Evolutionary conservation across 1,284 basidiomycete genomes (phyloP).

Genomic region (Tausonia pullulans): DNA sequence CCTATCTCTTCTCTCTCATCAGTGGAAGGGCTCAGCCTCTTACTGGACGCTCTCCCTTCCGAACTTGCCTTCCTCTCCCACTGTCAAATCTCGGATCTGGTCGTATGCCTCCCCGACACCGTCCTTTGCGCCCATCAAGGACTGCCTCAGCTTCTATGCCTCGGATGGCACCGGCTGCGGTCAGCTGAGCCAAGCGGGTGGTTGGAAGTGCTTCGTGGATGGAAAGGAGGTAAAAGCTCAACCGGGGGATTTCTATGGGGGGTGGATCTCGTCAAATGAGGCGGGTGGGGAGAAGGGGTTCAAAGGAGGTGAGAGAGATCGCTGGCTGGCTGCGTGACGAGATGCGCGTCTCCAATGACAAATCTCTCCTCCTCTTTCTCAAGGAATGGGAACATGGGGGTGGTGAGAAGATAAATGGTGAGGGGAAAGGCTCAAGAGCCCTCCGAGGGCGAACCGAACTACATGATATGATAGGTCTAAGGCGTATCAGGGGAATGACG

Average conservation of each 20-base stretch:
- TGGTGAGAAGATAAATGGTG: too few species aligned
- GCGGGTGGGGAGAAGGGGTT: conserved; percentile 30
- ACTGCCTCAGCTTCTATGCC: conserved; percentile 29
- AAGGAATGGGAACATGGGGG: not conserved
- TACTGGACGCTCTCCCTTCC: conserved; percentile 25
- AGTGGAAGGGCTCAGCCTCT: conserved; percentile 31
- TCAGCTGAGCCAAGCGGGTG: conserved; percentile 13
- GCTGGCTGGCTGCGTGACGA: too few species aligned
- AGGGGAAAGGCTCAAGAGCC: too few species aligned
- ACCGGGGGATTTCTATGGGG: conserved; percentile 32
- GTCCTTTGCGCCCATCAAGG: conserved; percentile 26
- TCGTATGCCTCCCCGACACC: conserved; percentile 27
- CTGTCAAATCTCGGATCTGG: conserved; percentile 29
- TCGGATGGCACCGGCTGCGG: conserved; percentile 16
- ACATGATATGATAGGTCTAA: too few species aligned
- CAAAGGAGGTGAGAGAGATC: conserved; percentile 14
- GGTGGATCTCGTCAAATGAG: conserved; percentile 28
- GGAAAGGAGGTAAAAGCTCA: conserved; percentile 29
- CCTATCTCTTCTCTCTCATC: not conserved
- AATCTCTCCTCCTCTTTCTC: not conserved
- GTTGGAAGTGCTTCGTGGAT: conserved; percentile 32
- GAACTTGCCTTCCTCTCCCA: not conserved
- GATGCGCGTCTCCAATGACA: not conserved
- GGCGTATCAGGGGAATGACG: too few species aligned
- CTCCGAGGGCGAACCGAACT: too few species aligned